Conservation (phyloP, 2,329 filamentous ascomycete species). For the Colletotrichum plurivorum region DNA sequence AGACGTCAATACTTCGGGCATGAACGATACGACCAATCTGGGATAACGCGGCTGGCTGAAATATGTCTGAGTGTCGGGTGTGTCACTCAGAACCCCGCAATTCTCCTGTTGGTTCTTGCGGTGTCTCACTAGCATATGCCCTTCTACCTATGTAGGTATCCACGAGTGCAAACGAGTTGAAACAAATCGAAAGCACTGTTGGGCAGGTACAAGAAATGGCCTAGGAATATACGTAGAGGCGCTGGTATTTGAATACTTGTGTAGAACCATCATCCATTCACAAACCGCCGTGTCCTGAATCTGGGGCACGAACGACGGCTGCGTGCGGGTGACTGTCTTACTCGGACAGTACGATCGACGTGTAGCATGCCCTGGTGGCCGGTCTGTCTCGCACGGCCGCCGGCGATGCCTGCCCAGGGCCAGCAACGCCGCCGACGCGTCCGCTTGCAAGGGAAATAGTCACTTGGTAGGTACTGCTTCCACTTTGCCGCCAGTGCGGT, state of each 20-base stretch:
- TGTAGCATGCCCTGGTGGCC: background rate
- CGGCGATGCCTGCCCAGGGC: background rate
- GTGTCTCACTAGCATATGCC: constrained; percentile 17
- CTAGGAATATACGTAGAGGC: background rate
- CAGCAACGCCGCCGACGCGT: background rate
- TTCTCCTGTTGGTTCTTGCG: constrained; percentile 4
- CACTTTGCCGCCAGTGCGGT: background rate
- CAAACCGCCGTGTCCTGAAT: background rate
- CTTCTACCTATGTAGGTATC: constrained; percentile 1
- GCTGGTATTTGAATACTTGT: background rate
- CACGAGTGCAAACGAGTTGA: constrained; percentile 3
- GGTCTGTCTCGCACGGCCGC: constrained; percentile 9
- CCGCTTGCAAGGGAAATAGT: constrained; percentile 12
- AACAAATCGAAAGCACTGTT: background rate
- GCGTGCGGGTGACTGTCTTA: constrained; percentile 21
- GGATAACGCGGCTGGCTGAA: constrained; percentile 8
- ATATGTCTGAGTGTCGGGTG: constrained; percentile 25
- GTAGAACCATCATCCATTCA: background rate
- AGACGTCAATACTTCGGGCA: constrained; percentile 11
- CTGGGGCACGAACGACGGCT: background rate
- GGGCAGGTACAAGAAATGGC: background rate
- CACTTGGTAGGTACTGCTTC: no score
- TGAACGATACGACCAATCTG: background rate
- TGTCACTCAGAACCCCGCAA: constrained; percentile 30
- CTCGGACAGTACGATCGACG: constrained; percentile 18